phyloP scores from a whole-genome alignment of 192 early-diverging fungal species.

The Physocladia obscura region DNA sequence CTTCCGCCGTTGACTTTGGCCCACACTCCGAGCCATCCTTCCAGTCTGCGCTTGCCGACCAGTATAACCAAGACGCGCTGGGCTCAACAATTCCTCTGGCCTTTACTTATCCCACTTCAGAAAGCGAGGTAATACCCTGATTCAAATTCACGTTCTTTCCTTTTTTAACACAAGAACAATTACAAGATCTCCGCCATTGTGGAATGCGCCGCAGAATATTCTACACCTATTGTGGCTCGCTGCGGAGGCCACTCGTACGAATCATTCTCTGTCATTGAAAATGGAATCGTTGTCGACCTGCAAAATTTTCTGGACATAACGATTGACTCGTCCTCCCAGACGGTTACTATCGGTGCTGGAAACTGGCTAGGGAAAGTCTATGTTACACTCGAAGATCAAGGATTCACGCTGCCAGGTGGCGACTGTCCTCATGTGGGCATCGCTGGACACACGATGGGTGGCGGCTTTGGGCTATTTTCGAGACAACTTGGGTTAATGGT shows the following conservation, averaged over 20 bases:
- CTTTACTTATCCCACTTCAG: neutral
- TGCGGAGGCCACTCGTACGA: constrained; percentile 21
- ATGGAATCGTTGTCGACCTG: constrained; percentile 23
- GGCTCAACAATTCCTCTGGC: too few relatives aligned
- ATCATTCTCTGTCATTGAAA: constrained; percentile 4
- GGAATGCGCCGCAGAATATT: neutral
- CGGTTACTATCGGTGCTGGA: constrained; percentile 27
- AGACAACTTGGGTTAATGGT: constrained; percentile 26
- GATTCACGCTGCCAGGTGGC: constrained; percentile 19
- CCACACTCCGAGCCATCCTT: too few relatives aligned
- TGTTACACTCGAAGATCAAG: neutral
- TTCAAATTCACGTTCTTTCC: neutral
- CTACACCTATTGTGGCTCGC: constrained; percentile 1
- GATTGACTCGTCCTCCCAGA: neutral
- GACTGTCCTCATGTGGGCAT: constrained; percentile 25
- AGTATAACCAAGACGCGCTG: too few relatives aligned
- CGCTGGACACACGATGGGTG: constrained; percentile 22
- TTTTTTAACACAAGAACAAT: neutral
- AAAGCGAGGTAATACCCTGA: neutral
- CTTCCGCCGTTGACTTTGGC: too few relatives aligned
- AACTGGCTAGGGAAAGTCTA: constrained; percentile 28
- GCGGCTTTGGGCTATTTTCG: constrained; percentile 29
- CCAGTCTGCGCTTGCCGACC: too few relatives aligned
- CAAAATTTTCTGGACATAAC: constrained; percentile 9
- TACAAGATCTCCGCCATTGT: constrained; percentile 9